A percentile compares a stretch with the other conserved stretches of the same genome.
phyloP scores from a whole-genome alignment of 2,329 filamentous ascomycete species.

The Fusarium foetens region DNA sequence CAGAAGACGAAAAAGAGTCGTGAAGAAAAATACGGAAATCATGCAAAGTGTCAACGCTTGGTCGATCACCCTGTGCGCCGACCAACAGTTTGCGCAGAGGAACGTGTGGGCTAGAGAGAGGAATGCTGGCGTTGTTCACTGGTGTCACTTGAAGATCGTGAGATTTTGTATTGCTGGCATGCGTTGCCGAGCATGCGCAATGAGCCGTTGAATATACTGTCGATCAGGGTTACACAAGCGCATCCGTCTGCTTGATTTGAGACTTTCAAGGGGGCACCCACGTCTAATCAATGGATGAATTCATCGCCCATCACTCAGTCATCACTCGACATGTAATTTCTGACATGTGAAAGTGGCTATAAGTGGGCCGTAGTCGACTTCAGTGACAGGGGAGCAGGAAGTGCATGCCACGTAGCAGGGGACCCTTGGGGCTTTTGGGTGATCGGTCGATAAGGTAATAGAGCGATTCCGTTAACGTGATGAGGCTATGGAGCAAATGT shows the following conservation, averaged over 20 bases:
- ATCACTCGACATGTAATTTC: constrained; percentile 3
- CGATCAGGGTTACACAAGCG: constrained; percentile 15
- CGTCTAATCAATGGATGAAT: constrained; percentile 17
- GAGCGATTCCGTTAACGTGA: constrained; percentile 27
- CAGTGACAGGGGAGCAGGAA: constrained; percentile 28
- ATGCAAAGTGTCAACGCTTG: neutral
- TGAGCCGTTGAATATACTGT: constrained; percentile 1
- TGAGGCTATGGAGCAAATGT: constrained; percentile 28
- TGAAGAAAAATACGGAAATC: neutral
- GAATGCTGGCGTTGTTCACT: constrained; percentile 31
- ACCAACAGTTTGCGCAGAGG: neutral
- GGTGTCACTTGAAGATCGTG: constrained; percentile 3
- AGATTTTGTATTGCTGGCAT: constrained; percentile 14
- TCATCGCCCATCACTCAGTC: neutral
- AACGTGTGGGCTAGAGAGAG: constrained; percentile 9
- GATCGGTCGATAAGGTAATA: constrained; percentile 36
- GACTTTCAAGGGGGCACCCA: constrained; percentile 16
- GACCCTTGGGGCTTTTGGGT: constrained; percentile 9
- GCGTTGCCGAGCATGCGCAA: constrained; percentile 22
- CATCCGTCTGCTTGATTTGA: constrained; percentile 9
- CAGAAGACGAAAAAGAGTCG: neutral
- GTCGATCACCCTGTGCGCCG: neutral
- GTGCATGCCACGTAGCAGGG: constrained; percentile 35
- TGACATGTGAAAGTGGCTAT: constrained; percentile 51
- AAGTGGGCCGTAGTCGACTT: constrained; percentile 22